Evolutionary conservation across 805 yeast species (phyloP), one percentile per base, ranked within the genome.

Genomic region (Wickerhamiella sergipiensis): DNA sequence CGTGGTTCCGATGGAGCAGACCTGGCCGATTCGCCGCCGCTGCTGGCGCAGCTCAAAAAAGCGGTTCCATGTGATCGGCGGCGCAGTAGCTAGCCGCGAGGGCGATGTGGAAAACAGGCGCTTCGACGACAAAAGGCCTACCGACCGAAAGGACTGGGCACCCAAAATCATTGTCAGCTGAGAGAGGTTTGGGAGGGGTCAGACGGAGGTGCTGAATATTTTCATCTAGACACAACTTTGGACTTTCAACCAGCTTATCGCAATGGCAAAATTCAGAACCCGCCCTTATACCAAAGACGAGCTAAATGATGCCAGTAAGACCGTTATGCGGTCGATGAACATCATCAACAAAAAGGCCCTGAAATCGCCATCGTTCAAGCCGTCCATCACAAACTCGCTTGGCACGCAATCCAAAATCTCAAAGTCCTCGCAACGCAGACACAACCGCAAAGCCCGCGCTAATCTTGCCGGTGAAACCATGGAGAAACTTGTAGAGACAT

Each of bases 31-130:
- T 47, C 78, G 68, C 57, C 92, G 80, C 64, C 85, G 85, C 57
- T 79, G 79, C 60, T 82, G 83, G 61, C 95, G 79, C 61, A 89
- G 72, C 43, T 71, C 66, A 58, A 92, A 79, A 64, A 86, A 92
- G 46, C 85, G 81, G 43, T 78, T 76, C 98, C 98, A 92, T 48
- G 77, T 31, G 38, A 44, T 46, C 42, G 13, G 40, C 21, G 15
- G 31, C 24, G 19, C 40, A 36, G 40, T 17, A 9, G 43, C 22
- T 4, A 40, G 43, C 24, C 43, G 22, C 6, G 22, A 18, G n/a
- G 43, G n/a, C n/a, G 43, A 40, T 18, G 43, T 40, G 24, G 24
- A 19, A 19, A 40, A 40, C 8, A 40, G 24, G 5, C 43, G 43
- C 4, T 5, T 40, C n/a, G 43, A 12, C 40, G 33, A 29, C 33